Evolutionary conservation across 2,329 filamentous ascomycete genomes (phyloP).

Genomic region (Aspergillus fructus): DNA sequence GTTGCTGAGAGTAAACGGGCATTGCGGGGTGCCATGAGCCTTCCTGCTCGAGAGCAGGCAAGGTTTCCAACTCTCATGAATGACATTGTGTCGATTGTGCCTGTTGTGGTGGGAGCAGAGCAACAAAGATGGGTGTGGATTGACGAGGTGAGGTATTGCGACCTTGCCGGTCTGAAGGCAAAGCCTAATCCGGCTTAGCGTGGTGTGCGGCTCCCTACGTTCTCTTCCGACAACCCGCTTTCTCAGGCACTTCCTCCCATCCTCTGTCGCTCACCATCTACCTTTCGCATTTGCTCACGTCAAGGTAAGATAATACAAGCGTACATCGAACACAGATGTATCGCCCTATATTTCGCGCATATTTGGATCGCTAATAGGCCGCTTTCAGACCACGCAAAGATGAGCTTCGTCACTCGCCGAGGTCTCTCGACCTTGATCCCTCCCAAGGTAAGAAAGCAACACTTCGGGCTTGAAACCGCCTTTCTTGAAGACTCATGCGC

Average conservation of each 20-base stretch:
- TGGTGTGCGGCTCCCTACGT: slow-evolving; percentile 24
- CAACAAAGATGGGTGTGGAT: slow-evolving; percentile 31
- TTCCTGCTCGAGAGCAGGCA: slow-evolving; percentile 33
- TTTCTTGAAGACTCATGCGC: slow-evolving; percentile 24
- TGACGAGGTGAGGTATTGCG: slow-evolving; percentile 31
- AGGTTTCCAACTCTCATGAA: slow-evolving; percentile 58
- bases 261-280: slow-evolving; percentile 33
- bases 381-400: slow-evolving; percentile 54
- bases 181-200: slow-evolving; percentile 38
- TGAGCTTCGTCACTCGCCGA: slow-evolving; percentile 90
- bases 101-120: slow-evolving; percentile 18
- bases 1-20: slow-evolving; percentile 42
- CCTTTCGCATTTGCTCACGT: slow-evolving; percentile 33
- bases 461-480: slow-evolving; percentile 8
- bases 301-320: slow-evolving; percentile 28
- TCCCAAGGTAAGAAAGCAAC: slow-evolving; percentile 73
- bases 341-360: not conserved
- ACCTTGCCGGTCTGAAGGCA: slow-evolving; percentile 32
- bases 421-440: slow-evolving; percentile 98
- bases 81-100: slow-evolving; percentile 55
- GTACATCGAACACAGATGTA: not conserved
- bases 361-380: slow-evolving; percentile 22
- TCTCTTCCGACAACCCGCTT: slow-evolving; percentile 39
- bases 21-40: slow-evolving; percentile 33
- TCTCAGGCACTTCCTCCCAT: slow-evolving; percentile 34